Conservation (phyloP, 495 filamentous ascomycete genomes). For the Neurospora sp. region DNA sequence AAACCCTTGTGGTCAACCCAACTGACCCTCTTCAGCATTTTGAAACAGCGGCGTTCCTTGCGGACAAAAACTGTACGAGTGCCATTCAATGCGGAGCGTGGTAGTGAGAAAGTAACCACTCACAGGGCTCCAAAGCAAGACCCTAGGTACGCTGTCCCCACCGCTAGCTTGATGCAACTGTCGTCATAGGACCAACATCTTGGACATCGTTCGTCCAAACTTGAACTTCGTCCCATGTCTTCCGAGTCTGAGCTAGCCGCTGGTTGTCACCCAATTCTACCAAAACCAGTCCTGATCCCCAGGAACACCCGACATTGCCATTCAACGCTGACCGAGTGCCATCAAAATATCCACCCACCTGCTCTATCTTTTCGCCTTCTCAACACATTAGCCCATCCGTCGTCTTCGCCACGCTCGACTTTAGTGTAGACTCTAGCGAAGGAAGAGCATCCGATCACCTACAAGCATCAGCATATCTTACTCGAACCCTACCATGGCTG, state of each 20-base stretch:
- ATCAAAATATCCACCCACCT: background rate
- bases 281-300: background rate
- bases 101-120: background rate
- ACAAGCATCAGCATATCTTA: background rate
- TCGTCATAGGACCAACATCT: conserved; percentile 24
- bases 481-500: conserved; percentile 12
- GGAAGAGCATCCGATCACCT: background rate
- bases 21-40: background rate
- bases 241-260: background rate
- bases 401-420: background rate
- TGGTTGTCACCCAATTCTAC: background rate
- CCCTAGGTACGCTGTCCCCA: background rate
- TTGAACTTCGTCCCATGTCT: background rate
- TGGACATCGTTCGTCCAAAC: conserved; percentile 5
- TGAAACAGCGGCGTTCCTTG: background rate
- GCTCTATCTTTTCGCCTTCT: background rate
- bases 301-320: background rate
- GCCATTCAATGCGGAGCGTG: background rate
- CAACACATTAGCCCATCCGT: background rate
- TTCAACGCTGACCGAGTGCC: background rate
- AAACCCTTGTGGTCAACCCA: background rate
- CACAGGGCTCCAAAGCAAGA: background rate
- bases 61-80: background rate
- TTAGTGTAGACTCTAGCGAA: background rate
- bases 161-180: conserved; percentile 1